phyloP scores from a whole-genome alignment of 352 stramenopile species.

The Phytopythium aichiense region DNA sequence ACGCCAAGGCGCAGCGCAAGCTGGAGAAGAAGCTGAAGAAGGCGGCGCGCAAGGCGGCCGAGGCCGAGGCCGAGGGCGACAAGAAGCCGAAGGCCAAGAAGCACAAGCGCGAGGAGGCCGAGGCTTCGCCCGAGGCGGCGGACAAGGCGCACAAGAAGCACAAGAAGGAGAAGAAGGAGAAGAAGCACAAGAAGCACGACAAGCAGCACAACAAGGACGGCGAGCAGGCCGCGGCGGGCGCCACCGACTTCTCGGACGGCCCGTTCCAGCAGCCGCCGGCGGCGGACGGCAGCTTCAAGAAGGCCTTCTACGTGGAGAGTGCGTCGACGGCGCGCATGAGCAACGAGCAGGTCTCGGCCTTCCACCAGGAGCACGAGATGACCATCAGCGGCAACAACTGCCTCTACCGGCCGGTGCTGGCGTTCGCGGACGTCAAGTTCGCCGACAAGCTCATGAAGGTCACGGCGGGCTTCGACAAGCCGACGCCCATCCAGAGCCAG shows the following conservation, averaged over 20 bases:
- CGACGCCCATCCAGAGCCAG: conserved; percentile 97
- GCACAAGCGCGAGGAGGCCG: conserved; percentile 14
- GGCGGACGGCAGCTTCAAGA: conserved; percentile 71
- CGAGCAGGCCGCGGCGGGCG: conserved; percentile 8
- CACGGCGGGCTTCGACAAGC: conserved; percentile 87
- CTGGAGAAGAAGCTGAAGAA: conserved; percentile 40
- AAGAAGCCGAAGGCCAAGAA: conserved; percentile 24
- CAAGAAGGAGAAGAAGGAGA: conserved; percentile 37
- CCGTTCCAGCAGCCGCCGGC: conserved; percentile 70
- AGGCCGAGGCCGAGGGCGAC: conserved; percentile 16
- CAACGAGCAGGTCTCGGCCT: conserved; percentile 75
- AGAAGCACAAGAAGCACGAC: conserved; percentile 57
- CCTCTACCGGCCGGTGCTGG: conserved; percentile 83
- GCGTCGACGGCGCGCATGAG: conserved; percentile 66
- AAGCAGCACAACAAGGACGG: conserved; percentile 20
- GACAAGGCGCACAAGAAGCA: conserved; percentile 18
- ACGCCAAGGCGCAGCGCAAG: conserved; percentile 42
- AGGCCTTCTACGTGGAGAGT: conserved; percentile 83
- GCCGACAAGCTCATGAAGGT: conserved; percentile 86
- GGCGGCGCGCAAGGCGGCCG: conserved; percentile 27
- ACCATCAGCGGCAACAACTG: conserved; percentile 82
- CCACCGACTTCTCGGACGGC: conserved; percentile 62
- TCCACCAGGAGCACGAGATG: conserved; percentile 86
- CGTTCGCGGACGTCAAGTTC: conserved; percentile 69
- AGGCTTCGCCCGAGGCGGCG: conserved; percentile 5